phyloP scores from a whole-genome alignment of 306 rosid species.

The Vigna hirtella region DNA sequence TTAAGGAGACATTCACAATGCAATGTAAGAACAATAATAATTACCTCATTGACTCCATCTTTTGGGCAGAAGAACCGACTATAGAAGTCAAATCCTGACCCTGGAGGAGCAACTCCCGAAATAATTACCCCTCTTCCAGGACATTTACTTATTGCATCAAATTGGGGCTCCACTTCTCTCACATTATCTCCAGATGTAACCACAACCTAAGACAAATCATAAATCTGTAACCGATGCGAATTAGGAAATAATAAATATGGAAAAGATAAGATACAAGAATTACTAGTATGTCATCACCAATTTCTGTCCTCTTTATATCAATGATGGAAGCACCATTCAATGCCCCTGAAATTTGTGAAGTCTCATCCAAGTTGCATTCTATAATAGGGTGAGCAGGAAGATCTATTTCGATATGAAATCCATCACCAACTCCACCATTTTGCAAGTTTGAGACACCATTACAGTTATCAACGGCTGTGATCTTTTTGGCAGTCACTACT shows the following conservation, averaged over 20 bases:
- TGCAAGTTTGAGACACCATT: conserved; percentile 18
- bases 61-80: conserved; percentile 64
- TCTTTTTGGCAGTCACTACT: conserved; percentile 53
- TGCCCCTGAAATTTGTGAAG: conserved; percentile 47
- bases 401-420: conserved; percentile 52
- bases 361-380: conserved; percentile 47
- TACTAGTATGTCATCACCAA: conserved; percentile 45
- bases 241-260: too few species aligned
- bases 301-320: conserved; percentile 44
- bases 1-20: too few species aligned
- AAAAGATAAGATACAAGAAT: background rate
- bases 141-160: conserved; percentile 57
- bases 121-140: conserved; percentile 66
- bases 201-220: conserved; percentile 54
- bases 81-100: conserved; percentile 63
- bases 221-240: background rate
- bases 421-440: background rate
- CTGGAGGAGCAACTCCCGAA: conserved; percentile 61
- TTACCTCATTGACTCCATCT: conserved; percentile 61
- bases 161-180: conserved; percentile 51
- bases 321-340: conserved; percentile 50
- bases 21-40: background rate
- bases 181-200: conserved; percentile 59
- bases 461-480: conserved; percentile 11
- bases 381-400: conserved; percentile 44